Percentiles rank a stretch among this genome's conserved stretches.
These are phyloP conservation scores for Oidium heveae DNA, from an alignment of 2,329 filamentous ascomycete species.

Conservation along the genomic window DNA sequence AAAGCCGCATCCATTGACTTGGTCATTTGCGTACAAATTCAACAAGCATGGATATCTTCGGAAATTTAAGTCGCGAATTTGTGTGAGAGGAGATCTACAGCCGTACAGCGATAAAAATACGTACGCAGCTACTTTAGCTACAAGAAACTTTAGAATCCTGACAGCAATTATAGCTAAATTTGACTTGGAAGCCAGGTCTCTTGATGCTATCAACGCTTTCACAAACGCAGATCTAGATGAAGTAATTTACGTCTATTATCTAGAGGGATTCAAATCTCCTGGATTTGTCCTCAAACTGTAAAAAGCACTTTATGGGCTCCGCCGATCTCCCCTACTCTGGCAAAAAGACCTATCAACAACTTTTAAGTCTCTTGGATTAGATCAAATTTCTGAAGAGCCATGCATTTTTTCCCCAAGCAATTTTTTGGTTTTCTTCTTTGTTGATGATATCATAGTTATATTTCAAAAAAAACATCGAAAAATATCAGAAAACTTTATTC, in stretches of 20 bases:
- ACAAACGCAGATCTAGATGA: neutral
- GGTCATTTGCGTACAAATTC: neutral
- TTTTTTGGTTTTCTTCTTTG: neutral
- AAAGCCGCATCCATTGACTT: neutral
- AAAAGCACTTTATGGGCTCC: neutral
- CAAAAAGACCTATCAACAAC: neutral
- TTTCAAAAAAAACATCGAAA: neutral
- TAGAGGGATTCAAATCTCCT: neutral
- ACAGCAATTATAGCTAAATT: neutral
- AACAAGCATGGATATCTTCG: neutral
- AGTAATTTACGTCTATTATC: neutral
- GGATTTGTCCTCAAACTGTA: neutral
- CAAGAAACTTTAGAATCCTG: neutral
- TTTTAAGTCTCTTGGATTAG: neutral
- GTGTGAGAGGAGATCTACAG: neutral
- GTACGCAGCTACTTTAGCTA: neutral
- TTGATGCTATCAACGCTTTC: neutral
- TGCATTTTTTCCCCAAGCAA: neutral
- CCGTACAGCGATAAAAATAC: neutral
- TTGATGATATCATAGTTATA: neutral
- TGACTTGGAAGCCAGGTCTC: neutral
- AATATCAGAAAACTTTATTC: neutral
- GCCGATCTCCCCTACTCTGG: neutral
- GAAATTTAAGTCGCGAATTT: neutral
- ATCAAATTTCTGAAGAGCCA: neutral